phyloP scores from a whole-genome alignment of 1,139 yeast genomes.

The Torulaspora pretoriensis region DNA sequence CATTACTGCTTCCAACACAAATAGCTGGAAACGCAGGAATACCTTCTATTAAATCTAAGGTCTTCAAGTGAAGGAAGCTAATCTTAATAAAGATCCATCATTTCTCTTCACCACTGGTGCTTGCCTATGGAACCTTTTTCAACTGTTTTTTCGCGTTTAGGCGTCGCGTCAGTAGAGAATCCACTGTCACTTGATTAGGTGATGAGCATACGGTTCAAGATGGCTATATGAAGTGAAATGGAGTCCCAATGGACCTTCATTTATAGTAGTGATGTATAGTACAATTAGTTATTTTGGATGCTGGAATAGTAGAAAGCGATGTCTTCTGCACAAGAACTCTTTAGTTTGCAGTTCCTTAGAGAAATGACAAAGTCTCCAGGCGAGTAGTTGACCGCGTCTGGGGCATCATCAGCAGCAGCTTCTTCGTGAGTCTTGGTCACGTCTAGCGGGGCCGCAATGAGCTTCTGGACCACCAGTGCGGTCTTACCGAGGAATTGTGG shows the following conservation, averaged over 20 bases:
- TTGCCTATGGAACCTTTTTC: not conserved
- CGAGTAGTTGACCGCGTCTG: slow-evolving; percentile 46
- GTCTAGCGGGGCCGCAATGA: slow-evolving; percentile 47
- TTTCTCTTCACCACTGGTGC: not conserved
- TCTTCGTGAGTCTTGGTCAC: slow-evolving; percentile 24
- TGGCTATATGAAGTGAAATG: not conserved
- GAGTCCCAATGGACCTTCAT: not conserved
- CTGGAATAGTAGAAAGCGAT: slow-evolving; percentile 36
- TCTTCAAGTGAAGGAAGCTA: too few species aligned
- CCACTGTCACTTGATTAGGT: not conserved
- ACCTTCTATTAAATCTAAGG: not conserved
- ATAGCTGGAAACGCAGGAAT: not conserved
- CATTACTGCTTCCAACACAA: slow-evolving; percentile 2
- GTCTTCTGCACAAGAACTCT: slow-evolving; percentile 49
- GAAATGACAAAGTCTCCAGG: slow-evolving; percentile 62
- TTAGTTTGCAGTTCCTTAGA: slow-evolving; percentile 51
- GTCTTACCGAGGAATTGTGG: slow-evolving; percentile 69
- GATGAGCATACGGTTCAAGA: not conserved
- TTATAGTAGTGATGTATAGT: slow-evolving; percentile 1
- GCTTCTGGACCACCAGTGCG: slow-evolving; percentile 61
- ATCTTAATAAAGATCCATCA: not conserved
- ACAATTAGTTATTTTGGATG: slow-evolving; percentile 14
- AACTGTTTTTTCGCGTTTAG: slow-evolving; percentile 8
- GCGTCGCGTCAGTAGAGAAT: slow-evolving; percentile 6
- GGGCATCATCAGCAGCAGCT: slow-evolving; percentile 24